Evolutionary conservation across 352 stramenopile species (phyloP).

Genomic region (Globisporangium splendens): DNA sequence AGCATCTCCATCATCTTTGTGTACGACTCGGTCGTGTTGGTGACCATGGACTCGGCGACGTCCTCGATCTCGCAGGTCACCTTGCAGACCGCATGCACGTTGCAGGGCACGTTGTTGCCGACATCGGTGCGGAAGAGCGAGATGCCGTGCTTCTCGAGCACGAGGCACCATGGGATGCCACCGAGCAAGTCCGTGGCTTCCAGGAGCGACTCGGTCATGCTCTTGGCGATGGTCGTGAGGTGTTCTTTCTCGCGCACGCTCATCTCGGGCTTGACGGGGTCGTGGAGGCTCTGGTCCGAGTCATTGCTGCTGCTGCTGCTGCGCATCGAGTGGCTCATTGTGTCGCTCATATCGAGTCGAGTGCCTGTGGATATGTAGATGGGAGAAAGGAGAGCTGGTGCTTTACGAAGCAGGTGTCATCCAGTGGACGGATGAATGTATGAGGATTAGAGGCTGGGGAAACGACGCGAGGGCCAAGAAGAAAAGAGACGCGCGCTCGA

Average conservation of each 20-base stretch:
- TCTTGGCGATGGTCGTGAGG: conserved; percentile 71
- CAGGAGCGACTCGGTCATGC: conserved; percentile 77
- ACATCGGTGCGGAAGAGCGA: conserved; percentile 77
- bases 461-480: too few relatives aligned
- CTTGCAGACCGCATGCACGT: conserved; percentile 85
- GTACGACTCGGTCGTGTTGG: conserved; percentile 68
- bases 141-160: conserved; percentile 82
- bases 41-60: conserved; percentile 81
- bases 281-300: not conserved
- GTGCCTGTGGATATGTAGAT: too few relatives aligned
- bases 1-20: conserved; percentile 85
- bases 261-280: conserved; percentile 19
- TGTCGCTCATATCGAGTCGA: too few relatives aligned
- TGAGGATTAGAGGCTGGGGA: too few relatives aligned
- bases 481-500: not conserved
- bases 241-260: conserved; percentile 58
- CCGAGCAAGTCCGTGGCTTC: conserved; percentile 72
- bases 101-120: conserved; percentile 61
- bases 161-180: conserved; percentile 63
- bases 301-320: not conserved
- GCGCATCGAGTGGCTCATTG: not conserved
- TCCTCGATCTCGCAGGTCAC: conserved; percentile 79
- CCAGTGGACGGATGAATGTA: too few relatives aligned
- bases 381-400: too few relatives aligned
- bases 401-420: too few relatives aligned